Evolutionary conservation across 306 rosid genomes (phyloP), one percentile per base, ranked within the genome.

Genomic region (Myrica gale): DNA sequence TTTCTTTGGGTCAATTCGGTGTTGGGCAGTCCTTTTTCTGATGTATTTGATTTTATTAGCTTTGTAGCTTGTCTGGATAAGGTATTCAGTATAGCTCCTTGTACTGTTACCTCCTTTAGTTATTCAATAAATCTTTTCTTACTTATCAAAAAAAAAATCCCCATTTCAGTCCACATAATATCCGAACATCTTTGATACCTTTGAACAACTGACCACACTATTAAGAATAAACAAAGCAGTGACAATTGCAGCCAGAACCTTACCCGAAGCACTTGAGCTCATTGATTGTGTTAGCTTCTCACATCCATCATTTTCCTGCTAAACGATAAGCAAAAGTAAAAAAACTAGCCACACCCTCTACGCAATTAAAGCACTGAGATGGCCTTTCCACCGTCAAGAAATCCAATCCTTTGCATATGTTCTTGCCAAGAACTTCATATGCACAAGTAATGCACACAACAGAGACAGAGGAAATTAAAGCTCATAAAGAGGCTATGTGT

Each of bases 231-330:
- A 41, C 71, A 71, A 51, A 3, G 12, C 75, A 81, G 32, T 1
- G 44, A 61, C 57, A 50, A 23, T 21, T n/a, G 60, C 20, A 77
- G 45, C 66, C 63, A 73, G 47, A 88, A 72, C 80, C 89, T 88
- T 80, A 84, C 90, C 94, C 60, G 7, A 72, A 47, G 47, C 32
- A 53, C 53, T 60, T 50, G 88, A 86, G 69, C 86, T 80, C 1
- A 82, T 75, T 53, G 88, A 81, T 55, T 69, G 84, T 55, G 69
- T 45, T 17, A 78, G 72, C 68, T 89, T 84, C 82, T 76, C 83
- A 51, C 57, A 77, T 72, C 48, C 85, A 17, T 69, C 78, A 78
- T 70, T 81, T 71, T 82, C 88, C 98, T 94, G 90, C 81, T 84
- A 83, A 75, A 83, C 37, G 75, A 69, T 63, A 82, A 57, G 52